phyloP scores from a whole-genome alignment of 2,329 filamentous ascomycete species.

The Lachnellula occidentalis region DNA sequence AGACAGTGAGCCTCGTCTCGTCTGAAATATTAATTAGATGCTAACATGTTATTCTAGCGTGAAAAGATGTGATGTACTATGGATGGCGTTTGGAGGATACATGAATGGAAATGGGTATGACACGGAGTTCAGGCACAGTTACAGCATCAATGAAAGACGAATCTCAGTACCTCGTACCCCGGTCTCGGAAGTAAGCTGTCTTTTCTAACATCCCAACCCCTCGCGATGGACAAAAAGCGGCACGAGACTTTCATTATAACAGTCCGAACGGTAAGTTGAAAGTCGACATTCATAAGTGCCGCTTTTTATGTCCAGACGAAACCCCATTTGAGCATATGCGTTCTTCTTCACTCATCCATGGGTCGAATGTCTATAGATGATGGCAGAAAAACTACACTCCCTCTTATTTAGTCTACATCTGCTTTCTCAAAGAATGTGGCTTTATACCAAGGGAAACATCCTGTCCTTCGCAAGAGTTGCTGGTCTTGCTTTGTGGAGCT shows the following conservation, averaged over 20 bases:
- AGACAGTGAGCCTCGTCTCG: constrained; percentile 43
- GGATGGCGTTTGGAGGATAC: constrained; percentile 2
- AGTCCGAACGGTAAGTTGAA: too few species aligned
- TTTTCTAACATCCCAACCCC: not conserved
- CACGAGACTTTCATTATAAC: too few species aligned
- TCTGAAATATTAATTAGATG: not conserved
- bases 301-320: too few species aligned
- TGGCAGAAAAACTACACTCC: constrained; percentile 28
- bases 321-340: constrained; percentile 34
- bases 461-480: not conserved
- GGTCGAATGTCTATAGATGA: constrained; percentile 33
- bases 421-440: constrained; percentile 14
- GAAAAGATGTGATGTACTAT: not conserved
- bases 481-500: not conserved
- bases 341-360: constrained; percentile 27
- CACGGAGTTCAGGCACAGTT: constrained; percentile 10
- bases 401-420: constrained; percentile 24
- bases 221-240: too few species aligned
- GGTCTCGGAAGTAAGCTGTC: constrained; percentile 1
- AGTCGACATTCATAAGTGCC: too few species aligned
- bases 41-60: constrained; percentile 1
- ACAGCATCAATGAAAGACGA: not conserved
- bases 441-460: constrained; percentile 26
- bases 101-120: constrained; percentile 2
- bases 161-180: not conserved